Evolutionary conservation across 106 monocot genomes (phyloP).

Genomic region (Dendrobium nobile): DNA sequence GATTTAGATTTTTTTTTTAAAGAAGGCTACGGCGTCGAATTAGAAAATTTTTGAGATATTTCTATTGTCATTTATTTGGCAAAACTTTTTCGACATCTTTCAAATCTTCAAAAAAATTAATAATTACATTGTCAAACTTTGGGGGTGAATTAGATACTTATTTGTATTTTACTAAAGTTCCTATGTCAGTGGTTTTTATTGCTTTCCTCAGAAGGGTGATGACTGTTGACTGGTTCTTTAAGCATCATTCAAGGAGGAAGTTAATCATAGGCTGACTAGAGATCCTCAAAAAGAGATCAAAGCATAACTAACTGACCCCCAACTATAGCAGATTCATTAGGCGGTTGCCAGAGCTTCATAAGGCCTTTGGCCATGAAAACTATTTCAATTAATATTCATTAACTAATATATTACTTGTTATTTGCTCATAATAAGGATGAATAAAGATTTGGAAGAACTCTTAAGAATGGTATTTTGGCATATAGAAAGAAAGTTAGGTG

Average conservation of each 20-base stretch:
- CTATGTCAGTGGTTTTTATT: background rate
- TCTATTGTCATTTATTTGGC: background rate
- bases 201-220: background rate
- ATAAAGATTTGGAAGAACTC: background rate
- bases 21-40: too few relatives aligned
- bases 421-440: background rate
- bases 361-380: too few relatives aligned
- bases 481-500: background rate
- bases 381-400: too few relatives aligned
- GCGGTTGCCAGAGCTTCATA: too few relatives aligned
- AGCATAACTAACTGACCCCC: background rate
- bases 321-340: background rate
- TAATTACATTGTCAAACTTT: background rate
- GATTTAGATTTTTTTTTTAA: too few relatives aligned
- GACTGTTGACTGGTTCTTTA: background rate
- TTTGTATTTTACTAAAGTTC: background rate
- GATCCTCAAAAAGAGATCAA: background rate
- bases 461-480: background rate
- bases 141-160: background rate
- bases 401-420: too few relatives aligned
- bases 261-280: background rate
- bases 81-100: background rate
- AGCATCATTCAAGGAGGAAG: background rate
- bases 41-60: too few relatives aligned
- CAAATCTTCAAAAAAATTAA: background rate